phyloP scores from a whole-genome alignment of 2,329 filamentous ascomycete species.

The Cladophialophora carrionii region DNA sequence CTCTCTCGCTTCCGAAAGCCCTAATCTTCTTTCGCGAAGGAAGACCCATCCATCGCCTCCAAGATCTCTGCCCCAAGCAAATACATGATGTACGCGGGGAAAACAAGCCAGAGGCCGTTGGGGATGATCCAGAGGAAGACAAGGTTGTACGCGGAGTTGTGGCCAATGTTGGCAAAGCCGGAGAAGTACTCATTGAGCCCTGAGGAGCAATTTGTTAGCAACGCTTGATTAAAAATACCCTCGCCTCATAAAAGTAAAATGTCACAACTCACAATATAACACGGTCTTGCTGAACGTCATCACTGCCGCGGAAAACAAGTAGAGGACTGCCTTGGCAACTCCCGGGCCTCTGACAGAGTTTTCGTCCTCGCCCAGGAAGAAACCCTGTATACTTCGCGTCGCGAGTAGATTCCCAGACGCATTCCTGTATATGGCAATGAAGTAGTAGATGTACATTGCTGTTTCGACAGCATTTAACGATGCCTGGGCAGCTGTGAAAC shows the following conservation, averaged over 20 bases:
- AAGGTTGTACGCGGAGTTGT: conserved; percentile 60
- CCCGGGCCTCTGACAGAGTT: conserved; percentile 49
- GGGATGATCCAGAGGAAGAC: conserved; percentile 66
- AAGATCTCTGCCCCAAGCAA: conserved; percentile 64
- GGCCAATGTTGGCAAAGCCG: conserved; percentile 64
- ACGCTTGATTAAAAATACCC: neutral
- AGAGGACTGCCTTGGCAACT: conserved; percentile 55
- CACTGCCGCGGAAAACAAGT: conserved; percentile 62
- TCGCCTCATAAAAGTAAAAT: neutral
- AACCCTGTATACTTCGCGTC: conserved; percentile 47
- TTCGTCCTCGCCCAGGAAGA: conserved; percentile 24
- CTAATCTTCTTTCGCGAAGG: conserved; percentile 29
- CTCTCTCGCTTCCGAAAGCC: neutral
- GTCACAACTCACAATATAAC: conserved; percentile 62
- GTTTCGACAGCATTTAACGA: conserved; percentile 71
- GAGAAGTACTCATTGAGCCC: conserved; percentile 65
- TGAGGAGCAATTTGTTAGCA: conserved; percentile 38
- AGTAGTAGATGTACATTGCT: conserved; percentile 65
- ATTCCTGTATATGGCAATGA: conserved; percentile 43
- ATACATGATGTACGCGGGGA: conserved; percentile 66
- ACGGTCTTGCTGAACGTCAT: conserved; percentile 71
- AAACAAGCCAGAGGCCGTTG: conserved; percentile 67
- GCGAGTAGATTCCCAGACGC: conserved; percentile 14
- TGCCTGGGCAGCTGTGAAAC: conserved; percentile 78
- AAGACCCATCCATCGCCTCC: conserved; percentile 46